phyloP scores from a whole-genome alignment of 148 eudicot genomes.

The Linanthus parryae region DNA sequence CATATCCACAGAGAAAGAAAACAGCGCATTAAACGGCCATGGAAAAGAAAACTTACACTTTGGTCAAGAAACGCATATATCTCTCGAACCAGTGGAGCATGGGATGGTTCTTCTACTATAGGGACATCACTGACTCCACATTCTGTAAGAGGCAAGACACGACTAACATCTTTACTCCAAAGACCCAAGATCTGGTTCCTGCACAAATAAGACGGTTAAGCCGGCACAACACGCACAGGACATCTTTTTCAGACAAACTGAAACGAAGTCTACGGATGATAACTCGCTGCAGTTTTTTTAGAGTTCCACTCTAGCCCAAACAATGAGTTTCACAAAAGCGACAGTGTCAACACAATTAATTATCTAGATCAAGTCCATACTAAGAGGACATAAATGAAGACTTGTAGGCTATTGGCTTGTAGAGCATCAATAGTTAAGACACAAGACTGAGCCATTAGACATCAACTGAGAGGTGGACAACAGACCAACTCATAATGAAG shows the following conservation, averaged over 20 bases:
- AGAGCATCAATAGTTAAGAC: no score
- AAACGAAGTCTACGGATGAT: no score
- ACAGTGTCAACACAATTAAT: no score
- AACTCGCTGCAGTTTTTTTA: no score
- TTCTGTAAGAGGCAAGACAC: constrained; percentile 78
- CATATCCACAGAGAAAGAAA: not conserved
- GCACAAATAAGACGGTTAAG: constrained; percentile 26
- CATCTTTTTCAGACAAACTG: constrained; percentile 3
- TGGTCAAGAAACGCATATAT: constrained; percentile 76
- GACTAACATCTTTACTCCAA: constrained; percentile 90
- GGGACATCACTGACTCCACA: constrained; percentile 67
- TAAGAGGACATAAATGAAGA: no score
- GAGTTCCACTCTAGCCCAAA: no score
- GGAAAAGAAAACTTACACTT: constrained; percentile 52
- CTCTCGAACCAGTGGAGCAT: constrained; percentile 62
- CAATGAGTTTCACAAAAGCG: no score
- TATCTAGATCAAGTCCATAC: no score
- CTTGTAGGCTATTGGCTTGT: no score
- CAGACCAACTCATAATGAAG: no score
- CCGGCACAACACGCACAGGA: not conserved
- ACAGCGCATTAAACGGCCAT: not conserved
- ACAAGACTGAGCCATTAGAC: no score
- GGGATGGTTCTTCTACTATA: constrained; percentile 37
- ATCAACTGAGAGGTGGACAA: no score
- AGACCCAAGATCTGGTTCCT: constrained; percentile 86